Percentiles rank a stretch among this genome's conserved stretches.
These are phyloP conservation scores for Sutorius eximius DNA, from an alignment of 1,284 basidiomycete species.

Conservation along the genomic window DNA sequence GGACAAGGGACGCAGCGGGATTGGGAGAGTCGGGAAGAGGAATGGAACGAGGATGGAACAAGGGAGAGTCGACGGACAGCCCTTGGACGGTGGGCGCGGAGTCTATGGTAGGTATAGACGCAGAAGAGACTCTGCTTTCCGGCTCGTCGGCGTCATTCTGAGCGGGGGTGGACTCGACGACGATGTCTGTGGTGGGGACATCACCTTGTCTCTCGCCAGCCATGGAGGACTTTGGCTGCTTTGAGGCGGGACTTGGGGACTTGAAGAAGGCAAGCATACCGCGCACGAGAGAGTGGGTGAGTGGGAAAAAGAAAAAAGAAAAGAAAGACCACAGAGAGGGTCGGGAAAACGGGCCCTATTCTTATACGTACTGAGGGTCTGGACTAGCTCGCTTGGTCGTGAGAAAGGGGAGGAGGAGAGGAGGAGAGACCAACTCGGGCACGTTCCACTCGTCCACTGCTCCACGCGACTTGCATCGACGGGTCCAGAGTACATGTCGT, in stretches of 20 bases:
- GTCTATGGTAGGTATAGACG: constrained; percentile 30
- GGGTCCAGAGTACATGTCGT: background rate
- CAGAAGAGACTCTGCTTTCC: constrained; percentile 16
- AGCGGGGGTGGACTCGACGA: constrained; percentile 1
- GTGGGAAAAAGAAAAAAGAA: background rate
- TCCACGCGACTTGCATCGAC: background rate
- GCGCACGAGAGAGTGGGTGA: background rate
- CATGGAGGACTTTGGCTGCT: constrained; percentile 21
- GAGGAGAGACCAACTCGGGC: constrained; percentile 1
- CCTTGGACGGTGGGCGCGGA: constrained; percentile 32
- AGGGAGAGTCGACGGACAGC: background rate
- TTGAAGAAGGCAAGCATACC: constrained; percentile 34
- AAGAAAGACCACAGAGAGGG: constrained; percentile 7
- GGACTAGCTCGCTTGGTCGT: constrained; percentile 25
- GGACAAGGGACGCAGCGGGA: constrained; percentile 22
- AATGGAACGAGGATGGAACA: background rate
- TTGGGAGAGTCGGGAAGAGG: constrained; percentile 22
- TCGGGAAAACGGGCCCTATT: constrained; percentile 2
- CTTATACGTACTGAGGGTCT: constrained; percentile 31
- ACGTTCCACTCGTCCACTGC: background rate
- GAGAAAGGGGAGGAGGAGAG: constrained; percentile 27
- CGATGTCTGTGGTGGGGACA: constrained; percentile 2
- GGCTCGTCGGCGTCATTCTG: constrained; percentile 2
- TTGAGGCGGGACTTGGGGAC: constrained; percentile 10
- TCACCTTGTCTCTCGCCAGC: constrained; percentile 5